Evolutionary conservation across 768 basidiomycete genomes (phyloP).

Genomic region (Phylloporus sp.): DNA sequence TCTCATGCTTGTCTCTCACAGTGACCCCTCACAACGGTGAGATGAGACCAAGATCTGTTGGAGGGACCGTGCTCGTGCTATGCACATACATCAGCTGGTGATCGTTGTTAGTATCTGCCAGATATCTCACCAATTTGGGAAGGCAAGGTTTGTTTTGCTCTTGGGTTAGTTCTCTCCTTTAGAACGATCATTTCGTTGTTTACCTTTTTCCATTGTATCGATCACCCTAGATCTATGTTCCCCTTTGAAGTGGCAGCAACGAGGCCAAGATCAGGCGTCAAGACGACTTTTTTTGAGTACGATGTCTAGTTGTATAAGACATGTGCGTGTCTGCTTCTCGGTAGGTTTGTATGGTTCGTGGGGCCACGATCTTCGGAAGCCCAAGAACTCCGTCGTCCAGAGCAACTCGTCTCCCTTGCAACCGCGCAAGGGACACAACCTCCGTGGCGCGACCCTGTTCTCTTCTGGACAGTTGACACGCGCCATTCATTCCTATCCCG

Average conservation of each 20-base stretch:
- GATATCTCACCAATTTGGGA: too few species aligned
- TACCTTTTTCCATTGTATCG: too few species aligned
- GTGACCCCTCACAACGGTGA: slow-evolving; percentile 60
- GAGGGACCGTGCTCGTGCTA: slow-evolving; percentile 59
- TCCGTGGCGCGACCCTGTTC: neutral
- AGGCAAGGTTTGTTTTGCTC: too few species aligned
- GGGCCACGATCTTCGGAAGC: neutral
- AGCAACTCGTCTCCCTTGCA: neutral
- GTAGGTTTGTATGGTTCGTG: neutral
- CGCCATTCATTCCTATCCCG: slow-evolving; percentile 37
- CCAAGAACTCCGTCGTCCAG: neutral
- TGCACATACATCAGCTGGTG: slow-evolving; percentile 78
- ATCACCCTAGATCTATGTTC: too few species aligned
- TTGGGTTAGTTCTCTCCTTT: neutral
- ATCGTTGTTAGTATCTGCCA: slow-evolving; percentile 61
- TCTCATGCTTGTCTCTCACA: neutral
- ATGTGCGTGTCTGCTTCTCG: neutral
- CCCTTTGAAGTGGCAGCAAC: too few species aligned
- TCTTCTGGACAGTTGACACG: neutral
- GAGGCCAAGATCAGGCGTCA: neutral
- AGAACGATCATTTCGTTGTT: neutral
- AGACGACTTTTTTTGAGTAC: too few species aligned
- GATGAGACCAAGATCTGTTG: slow-evolving; percentile 68
- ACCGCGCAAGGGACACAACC: too few species aligned
- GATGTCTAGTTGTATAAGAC: too few species aligned